Percentiles rank a stretch among this genome's conserved stretches.
phyloP scores from a whole-genome alignment of 306 rosid species.

The Mimosa bimucronata region DNA sequence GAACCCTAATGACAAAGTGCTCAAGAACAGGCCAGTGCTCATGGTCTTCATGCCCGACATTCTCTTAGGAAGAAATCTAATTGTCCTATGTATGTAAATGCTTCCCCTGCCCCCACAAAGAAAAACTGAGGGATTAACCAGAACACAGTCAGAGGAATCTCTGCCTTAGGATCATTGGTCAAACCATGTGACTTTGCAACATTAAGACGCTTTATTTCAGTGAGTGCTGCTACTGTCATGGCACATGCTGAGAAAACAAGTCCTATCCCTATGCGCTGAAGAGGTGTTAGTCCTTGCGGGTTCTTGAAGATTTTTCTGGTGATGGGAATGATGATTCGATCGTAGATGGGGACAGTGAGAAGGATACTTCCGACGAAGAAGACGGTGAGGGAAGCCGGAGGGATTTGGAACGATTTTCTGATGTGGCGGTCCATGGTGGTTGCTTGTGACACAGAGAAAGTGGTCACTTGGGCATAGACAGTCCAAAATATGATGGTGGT shows the following conservation, averaged over 20 bases:
- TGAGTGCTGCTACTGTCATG: slow-evolving; percentile 65
- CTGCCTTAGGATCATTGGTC: slow-evolving; percentile 33
- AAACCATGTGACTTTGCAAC: slow-evolving; percentile 47
- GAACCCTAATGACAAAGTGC: slow-evolving; percentile 79
- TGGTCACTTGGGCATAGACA: slow-evolving; percentile 83
- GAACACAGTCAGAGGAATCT: slow-evolving; percentile 66
- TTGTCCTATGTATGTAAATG: slow-evolving; percentile 83
- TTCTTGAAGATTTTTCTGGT: slow-evolving; percentile 50
- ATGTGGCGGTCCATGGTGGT: slow-evolving; percentile 80
- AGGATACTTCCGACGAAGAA: slow-evolving; percentile 84
- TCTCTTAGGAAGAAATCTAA: slow-evolving; percentile 80
- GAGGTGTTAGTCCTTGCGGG: slow-evolving; percentile 62
- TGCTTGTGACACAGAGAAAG: slow-evolving; percentile 90
- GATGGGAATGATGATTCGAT: slow-evolving; percentile 54
- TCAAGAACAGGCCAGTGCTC: slow-evolving; percentile 90
- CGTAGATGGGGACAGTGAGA: slow-evolving; percentile 74
- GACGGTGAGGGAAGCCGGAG: slow-evolving; percentile 72
- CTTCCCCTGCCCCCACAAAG: slow-evolving; percentile 86
- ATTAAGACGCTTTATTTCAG: slow-evolving; percentile 59
- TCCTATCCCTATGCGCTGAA: slow-evolving; percentile 75
- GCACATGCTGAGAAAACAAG: slow-evolving; percentile 57
- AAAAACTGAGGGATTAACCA: slow-evolving; percentile 84
- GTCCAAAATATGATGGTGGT: slow-evolving; percentile 88
- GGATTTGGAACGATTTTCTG: slow-evolving; percentile 71
- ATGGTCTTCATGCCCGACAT: slow-evolving; percentile 91